phyloP scores from a whole-genome alignment of 2,329 filamentous ascomycete genomes.

The Botrytis byssoidea region DNA sequence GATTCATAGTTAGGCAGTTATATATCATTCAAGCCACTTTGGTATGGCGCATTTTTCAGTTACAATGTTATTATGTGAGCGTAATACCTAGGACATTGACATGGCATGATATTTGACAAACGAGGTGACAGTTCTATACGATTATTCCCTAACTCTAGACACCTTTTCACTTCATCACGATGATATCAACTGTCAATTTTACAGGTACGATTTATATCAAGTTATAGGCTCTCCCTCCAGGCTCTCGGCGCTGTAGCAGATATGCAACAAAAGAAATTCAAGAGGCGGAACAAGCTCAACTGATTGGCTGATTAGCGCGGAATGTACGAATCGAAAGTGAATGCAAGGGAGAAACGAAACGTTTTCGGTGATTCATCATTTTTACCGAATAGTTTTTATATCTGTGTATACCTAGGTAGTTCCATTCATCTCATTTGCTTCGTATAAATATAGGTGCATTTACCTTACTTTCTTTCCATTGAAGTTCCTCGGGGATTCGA shows the following conservation, averaged over 20 bases:
- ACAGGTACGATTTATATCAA: not conserved
- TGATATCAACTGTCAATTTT: not conserved
- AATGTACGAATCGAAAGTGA: not conserved
- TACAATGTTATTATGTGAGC: not conserved
- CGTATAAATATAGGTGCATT: not conserved
- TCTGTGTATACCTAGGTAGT: not conserved
- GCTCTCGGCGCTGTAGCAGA: not conserved
- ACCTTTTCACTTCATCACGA: not conserved
- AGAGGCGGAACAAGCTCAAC: not conserved
- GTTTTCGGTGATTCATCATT: not conserved
- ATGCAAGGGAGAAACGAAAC: not conserved
- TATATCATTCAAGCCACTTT: not conserved
- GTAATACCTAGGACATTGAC: not conserved
- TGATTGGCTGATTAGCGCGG: not conserved
- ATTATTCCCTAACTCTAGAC: not conserved
- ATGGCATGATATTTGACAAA: not conserved
- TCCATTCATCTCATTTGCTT: not conserved
- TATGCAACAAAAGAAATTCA: not conserved
- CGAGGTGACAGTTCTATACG: too few relatives aligned
- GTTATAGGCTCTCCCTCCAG: not conserved
- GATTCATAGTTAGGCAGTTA: not conserved
- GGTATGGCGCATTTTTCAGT: not conserved
- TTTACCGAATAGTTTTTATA: not conserved
- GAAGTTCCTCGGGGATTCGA: not conserved
- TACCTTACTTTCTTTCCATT: not conserved